Percentiles rank a stretch among this genome's conserved stretches.
phyloP scores from a whole-genome alignment of 2,329 filamentous ascomycete species.

The Zarea fungicola region DNA sequence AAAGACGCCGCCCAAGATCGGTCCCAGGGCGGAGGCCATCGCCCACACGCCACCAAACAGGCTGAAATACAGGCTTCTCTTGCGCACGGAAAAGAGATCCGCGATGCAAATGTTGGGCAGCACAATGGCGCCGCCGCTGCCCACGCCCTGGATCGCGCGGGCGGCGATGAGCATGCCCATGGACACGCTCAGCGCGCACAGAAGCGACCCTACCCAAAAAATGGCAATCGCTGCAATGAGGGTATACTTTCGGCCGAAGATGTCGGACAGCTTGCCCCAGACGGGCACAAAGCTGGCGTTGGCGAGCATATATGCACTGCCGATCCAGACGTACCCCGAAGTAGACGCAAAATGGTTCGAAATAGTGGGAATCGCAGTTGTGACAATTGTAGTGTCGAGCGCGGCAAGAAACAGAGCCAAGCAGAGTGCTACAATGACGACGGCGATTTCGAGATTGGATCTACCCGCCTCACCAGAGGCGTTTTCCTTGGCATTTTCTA shows the following conservation, averaged over 20 bases:
- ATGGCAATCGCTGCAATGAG: slow-evolving; percentile 44
- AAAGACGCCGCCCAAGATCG: slow-evolving; percentile 64
- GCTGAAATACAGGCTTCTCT: slow-evolving; percentile 47
- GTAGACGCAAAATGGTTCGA: slow-evolving; percentile 58
- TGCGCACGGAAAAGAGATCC: slow-evolving; percentile 49
- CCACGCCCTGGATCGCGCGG: slow-evolving; percentile 52
- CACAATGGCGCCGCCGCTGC: slow-evolving; percentile 53
- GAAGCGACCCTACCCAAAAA: slow-evolving; percentile 50
- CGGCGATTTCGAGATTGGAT: slow-evolving; percentile 32
- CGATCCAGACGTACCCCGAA: slow-evolving; percentile 72
- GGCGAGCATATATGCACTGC: slow-evolving; percentile 66
- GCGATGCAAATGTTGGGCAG: slow-evolving; percentile 55
- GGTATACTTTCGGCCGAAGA: slow-evolving; percentile 53
- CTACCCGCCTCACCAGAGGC: too few relatives aligned
- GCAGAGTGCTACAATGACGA: slow-evolving; percentile 38
- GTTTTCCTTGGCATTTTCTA: too few relatives aligned
- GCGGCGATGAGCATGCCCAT: slow-evolving; percentile 51
- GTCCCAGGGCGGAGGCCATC: slow-evolving; percentile 58
- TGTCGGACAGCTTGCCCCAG: slow-evolving; percentile 61
- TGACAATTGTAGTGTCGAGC: slow-evolving; percentile 57
- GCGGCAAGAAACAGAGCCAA: slow-evolving; percentile 49
- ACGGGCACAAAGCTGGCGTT: slow-evolving; percentile 62
- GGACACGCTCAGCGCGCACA: slow-evolving; percentile 45
- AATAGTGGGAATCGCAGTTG: slow-evolving; percentile 64
- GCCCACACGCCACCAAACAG: slow-evolving; percentile 57